Evolutionary conservation across 192 early-diverging fungal genomes (phyloP).

Genomic region (Rhizoclosmatium sp.): DNA sequence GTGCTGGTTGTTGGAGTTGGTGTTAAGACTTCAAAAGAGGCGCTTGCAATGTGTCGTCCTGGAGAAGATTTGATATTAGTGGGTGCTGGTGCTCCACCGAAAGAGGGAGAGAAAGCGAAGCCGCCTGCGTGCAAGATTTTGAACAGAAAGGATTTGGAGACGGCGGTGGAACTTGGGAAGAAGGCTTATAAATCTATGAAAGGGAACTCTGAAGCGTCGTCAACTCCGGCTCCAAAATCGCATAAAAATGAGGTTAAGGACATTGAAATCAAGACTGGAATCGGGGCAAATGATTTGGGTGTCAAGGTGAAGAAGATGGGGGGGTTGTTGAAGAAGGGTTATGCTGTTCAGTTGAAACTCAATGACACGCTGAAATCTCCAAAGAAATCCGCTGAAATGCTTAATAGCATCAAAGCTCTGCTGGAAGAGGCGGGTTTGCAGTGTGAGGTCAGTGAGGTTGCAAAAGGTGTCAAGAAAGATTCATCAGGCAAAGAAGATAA

Average conservation of each 20-base stretch:
- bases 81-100: not conserved
- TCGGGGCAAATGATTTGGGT: conserved; percentile 3
- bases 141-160: not conserved
- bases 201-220: not conserved
- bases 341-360: conserved; percentile 20
- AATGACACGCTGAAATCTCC: conserved; percentile 2
- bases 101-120: not conserved
- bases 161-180: conserved; percentile 18
- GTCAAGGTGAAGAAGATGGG: conserved; percentile 21
- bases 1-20: conserved; percentile 2
- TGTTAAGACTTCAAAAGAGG: not conserved
- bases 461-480: not conserved
- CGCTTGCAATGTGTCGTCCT: not conserved
- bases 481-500: not conserved
- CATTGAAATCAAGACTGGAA: conserved; percentile 15
- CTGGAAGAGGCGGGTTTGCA: not conserved
- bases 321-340: conserved; percentile 12
- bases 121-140: conserved; percentile 29
- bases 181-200: not conserved
- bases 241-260: conserved; percentile 22
- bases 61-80: conserved; percentile 12
- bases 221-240: not conserved
- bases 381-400: not conserved
- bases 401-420: not conserved
- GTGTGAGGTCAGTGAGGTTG: conserved; percentile 17